phyloP scores from a whole-genome alignment of 768 basidiomycete genomes.

The Suillus variegatus region DNA sequence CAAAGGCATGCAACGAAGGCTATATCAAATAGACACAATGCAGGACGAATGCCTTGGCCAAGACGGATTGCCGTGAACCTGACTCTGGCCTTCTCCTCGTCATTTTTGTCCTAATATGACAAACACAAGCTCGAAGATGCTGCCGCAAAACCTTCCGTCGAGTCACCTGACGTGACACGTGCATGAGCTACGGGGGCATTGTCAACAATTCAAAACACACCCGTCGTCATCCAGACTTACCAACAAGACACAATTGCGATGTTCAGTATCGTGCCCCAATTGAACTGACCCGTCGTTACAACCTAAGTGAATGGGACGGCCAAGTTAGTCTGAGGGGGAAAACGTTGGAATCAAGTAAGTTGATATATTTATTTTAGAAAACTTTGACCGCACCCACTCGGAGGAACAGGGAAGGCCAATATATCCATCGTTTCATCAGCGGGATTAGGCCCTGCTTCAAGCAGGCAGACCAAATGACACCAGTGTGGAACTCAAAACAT shows the following conservation, averaged over 20 bases:
- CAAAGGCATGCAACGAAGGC: neutral
- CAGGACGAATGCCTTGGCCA: neutral
- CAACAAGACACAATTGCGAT: neutral
- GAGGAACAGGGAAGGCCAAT: slow-evolving; percentile 25
- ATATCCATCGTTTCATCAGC: slow-evolving; percentile 27
- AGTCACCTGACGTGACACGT: neutral
- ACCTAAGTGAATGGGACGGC: neutral
- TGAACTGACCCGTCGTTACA: neutral
- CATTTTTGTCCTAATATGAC: neutral
- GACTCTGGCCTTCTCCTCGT: neutral
- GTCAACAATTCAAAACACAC: neutral
- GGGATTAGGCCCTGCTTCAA: slow-evolving; percentile 15
- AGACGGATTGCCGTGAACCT: neutral
- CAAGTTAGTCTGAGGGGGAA: neutral
- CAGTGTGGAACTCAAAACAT: neutral
- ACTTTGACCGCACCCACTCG: slow-evolving; percentile 12
- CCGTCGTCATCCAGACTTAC: neutral
- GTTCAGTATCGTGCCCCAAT: neutral
- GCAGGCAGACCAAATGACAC: neutral
- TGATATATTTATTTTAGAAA: too few species aligned
- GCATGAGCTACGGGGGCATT: neutral
- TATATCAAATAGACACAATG: neutral
- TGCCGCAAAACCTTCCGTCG: neutral
- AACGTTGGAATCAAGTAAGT: neutral
- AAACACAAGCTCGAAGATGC: too few species aligned